Conservation (phyloP, 1,284 basidiomycete species). For the Cutaneotrichosporon mucoides region DNA sequence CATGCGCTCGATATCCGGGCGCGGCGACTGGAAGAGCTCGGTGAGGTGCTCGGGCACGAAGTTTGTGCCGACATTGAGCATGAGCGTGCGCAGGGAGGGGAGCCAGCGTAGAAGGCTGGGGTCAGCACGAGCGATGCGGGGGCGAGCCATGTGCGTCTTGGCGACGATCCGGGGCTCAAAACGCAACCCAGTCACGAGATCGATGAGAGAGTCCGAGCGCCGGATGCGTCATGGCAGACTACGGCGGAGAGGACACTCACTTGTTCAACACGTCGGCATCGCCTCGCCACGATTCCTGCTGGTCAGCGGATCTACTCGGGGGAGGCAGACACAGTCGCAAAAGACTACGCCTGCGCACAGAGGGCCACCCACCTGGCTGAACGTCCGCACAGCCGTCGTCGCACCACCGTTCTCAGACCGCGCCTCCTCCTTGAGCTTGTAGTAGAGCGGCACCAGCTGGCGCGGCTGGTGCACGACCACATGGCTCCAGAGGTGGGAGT, state of each 20-base stretch:
- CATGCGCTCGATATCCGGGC: slow-evolving; percentile 37
- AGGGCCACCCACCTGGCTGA: slow-evolving; percentile 21
- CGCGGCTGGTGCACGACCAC: slow-evolving; percentile 28
- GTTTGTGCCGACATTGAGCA: slow-evolving; percentile 49
- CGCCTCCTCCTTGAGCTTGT: slow-evolving; percentile 25
- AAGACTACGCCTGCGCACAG: too few relatives aligned
- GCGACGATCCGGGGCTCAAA: too few relatives aligned
- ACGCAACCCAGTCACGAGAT: too few relatives aligned
- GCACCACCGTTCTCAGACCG: slow-evolving; percentile 15
- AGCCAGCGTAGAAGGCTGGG: slow-evolving; percentile 41
- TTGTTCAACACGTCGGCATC: slow-evolving; percentile 50
- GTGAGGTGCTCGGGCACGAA: slow-evolving; percentile 50
- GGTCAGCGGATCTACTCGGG: background rate
- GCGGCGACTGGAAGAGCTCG: slow-evolving; percentile 44
- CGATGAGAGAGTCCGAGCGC: too few relatives aligned
- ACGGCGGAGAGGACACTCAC: slow-evolving; percentile 18
- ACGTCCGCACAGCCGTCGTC: slow-evolving; percentile 26
- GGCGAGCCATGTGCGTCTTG: too few relatives aligned
- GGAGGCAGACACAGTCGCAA: too few relatives aligned
- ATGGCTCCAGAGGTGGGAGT: slow-evolving; percentile 33
- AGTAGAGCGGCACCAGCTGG: slow-evolving; percentile 40
- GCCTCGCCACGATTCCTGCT: slow-evolving; percentile 44
- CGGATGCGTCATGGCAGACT: too few relatives aligned
- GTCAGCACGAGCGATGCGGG: background rate
- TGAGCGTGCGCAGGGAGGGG: slow-evolving; percentile 33